These are phyloP conservation scores for Rhynchospora tenuis DNA, from an alignment of 176 grass and related monocot genomes.

Conservation along the genomic window DNA sequence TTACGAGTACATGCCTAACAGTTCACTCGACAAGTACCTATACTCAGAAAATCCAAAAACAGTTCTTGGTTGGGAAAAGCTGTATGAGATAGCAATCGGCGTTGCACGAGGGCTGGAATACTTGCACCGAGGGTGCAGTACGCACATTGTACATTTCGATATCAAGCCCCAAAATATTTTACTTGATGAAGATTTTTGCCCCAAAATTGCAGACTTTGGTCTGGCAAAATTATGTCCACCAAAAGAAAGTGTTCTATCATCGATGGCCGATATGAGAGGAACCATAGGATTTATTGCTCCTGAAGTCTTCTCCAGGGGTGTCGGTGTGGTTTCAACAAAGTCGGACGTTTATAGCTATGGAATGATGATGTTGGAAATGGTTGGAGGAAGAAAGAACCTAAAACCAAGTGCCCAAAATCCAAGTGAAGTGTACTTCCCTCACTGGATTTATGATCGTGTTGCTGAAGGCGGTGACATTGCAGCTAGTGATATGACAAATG, in stretches of 20 bases:
- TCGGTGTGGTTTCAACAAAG: conserved; percentile 48
- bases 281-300: conserved; percentile 67
- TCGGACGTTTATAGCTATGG: conserved; percentile 62
- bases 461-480: conserved; percentile 21
- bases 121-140: conserved; percentile 38
- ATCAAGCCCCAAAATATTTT: conserved; percentile 69
- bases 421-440: conserved; percentile 46
- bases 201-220: conserved; percentile 66
- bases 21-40: conserved; percentile 49
- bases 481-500: conserved; percentile 22
- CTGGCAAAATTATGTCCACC: conserved; percentile 38
- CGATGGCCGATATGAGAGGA: conserved; percentile 43
- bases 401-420: conserved; percentile 15
- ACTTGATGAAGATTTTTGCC: conserved; percentile 36
- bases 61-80: conserved; percentile 36
- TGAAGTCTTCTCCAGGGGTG: conserved; percentile 38
- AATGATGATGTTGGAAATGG: conserved; percentile 74
- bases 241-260: conserved; percentile 43
- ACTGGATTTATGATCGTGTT: conserved; percentile 72
- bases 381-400: conserved; percentile 38
- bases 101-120: conserved; percentile 53
- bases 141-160: conserved; percentile 59
- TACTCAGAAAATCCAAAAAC: conserved; percentile 34
- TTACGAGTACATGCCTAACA: conserved; percentile 55
- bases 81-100: conserved; percentile 35